phyloP scores from a whole-genome alignment of 2,329 filamentous ascomycete species.

The Neofusicoccum ribis region DNA sequence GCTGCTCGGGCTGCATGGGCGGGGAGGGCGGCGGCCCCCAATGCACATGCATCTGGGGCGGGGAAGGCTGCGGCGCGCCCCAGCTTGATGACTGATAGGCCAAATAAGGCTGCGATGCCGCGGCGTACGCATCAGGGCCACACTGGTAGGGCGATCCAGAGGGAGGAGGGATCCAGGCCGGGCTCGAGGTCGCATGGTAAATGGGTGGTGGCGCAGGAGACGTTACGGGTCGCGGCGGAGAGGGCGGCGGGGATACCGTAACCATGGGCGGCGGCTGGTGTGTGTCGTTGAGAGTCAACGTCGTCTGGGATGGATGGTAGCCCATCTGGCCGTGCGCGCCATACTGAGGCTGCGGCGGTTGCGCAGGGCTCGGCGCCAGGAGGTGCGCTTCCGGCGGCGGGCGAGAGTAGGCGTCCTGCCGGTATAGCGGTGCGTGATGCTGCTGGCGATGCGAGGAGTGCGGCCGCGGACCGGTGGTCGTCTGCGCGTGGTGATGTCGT shows the following conservation, averaged over 20 bases:
- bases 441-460: background rate
- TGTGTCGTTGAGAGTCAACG: background rate
- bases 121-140: background rate
- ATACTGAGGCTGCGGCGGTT: background rate
- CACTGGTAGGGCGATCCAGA: background rate
- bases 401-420: background rate
- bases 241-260: conserved; percentile 7
- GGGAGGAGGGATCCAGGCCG: background rate
- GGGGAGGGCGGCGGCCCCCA: background rate
- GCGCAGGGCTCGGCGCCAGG: background rate
- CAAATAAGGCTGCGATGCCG: background rate
- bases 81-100: background rate
- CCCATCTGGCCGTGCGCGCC: background rate
- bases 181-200: conserved; percentile 13
- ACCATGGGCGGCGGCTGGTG: background rate
- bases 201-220: background rate
- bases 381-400: background rate
- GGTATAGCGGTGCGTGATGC: background rate
- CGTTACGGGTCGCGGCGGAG: background rate
- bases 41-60: background rate
- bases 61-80: background rate
- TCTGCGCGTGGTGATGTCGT: conserved; percentile 4
- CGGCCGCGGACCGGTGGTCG: background rate
- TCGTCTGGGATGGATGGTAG: background rate
- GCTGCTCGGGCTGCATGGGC: conserved; percentile 4